phyloP scores from a whole-genome alignment of 1,139 yeast genomes.

The Scheffersomyces insectosa region DNA sequence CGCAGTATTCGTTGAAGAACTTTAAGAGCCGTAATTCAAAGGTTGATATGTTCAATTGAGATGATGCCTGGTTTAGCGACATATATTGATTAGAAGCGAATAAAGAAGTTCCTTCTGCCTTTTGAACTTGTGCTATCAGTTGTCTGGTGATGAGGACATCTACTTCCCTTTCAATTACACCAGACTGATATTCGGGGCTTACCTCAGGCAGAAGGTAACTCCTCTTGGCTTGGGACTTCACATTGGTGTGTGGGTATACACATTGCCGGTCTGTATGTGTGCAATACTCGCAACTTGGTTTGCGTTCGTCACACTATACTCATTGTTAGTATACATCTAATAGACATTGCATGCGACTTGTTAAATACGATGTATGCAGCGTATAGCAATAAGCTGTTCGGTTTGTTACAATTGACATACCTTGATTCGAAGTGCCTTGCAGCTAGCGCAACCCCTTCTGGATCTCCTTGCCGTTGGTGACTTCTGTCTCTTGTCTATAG shows the following conservation, averaged over 20 bases:
- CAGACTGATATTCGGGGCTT: no score
- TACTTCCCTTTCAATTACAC: no score
- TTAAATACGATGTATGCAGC: conserved; percentile 6
- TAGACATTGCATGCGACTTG: neutral
- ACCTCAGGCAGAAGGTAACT: no score
- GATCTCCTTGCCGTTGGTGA: conserved; percentile 14
- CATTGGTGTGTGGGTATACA: conserved; percentile 18
- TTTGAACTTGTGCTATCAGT: neutral
- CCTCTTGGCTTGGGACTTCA: neutral
- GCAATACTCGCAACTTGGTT: conserved; percentile 42
- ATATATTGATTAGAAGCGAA: neutral
- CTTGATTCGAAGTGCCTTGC: conserved; percentile 32
- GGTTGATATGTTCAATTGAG: conserved; percentile 24
- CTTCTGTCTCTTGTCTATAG: no score
- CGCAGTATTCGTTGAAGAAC: conserved; percentile 31
- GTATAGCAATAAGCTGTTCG: conserved; percentile 2
- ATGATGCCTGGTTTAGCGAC: neutral
- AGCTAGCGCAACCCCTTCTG: conserved; percentile 32
- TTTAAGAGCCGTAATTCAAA: conserved; percentile 33
- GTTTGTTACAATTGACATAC: conserved; percentile 3
- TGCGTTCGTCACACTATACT: conserved; percentile 32
- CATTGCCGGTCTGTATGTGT: conserved; percentile 30
- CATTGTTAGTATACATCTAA: conserved; percentile 7
- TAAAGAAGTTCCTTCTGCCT: neutral
- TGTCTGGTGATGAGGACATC: no score